Evolutionary conservation across 768 basidiomycete species (phyloP).

Genomic region (Rubroboletus satanas): DNA sequence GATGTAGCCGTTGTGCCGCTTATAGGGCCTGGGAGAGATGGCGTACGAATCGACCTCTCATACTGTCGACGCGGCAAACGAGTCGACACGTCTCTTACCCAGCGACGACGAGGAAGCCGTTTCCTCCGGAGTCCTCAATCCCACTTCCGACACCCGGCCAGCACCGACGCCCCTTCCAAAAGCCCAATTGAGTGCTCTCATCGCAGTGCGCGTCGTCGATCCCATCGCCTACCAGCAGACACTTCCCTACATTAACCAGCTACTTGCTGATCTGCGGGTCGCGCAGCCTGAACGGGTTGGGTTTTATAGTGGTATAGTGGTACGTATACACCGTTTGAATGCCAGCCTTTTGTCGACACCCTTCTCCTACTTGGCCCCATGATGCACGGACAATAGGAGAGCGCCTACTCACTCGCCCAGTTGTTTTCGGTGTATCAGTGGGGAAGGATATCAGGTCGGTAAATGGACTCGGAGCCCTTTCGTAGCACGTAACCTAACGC

Average conservation of each 20-base stretch:
- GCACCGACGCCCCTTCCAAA: slow-evolving; percentile 33
- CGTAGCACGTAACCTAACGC: not conserved
- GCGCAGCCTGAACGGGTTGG: slow-evolving; percentile 56
- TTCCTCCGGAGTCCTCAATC: not conserved
- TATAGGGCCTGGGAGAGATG: not conserved
- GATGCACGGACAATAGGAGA: too few relatives aligned
- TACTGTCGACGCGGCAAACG: not conserved
- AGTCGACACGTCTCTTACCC: slow-evolving; percentile 15
- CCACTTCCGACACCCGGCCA: not conserved
- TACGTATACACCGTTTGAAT: slow-evolving; percentile 25
- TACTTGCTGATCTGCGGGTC: slow-evolving; percentile 50
- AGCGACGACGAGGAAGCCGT: slow-evolving; percentile 6
- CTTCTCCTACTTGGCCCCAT: not conserved
- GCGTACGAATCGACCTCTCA: not conserved
- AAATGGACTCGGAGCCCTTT: not conserved
- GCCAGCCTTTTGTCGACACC: not conserved
- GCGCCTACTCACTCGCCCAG: too few relatives aligned
- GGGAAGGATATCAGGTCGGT: slow-evolving; percentile 34
- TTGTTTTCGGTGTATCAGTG: slow-evolving; percentile 47
- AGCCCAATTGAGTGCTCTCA: slow-evolving; percentile 40
- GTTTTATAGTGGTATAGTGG: slow-evolving; percentile 64
- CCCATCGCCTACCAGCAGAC: slow-evolving; percentile 61
- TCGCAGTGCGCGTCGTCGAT: slow-evolving; percentile 46
- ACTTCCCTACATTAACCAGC: slow-evolving; percentile 64
- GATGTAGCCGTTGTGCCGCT: too few relatives aligned